Base-by-base conservation (phyloP, 345 rosid genomes). In the Eucalyptus marginata region DNA sequence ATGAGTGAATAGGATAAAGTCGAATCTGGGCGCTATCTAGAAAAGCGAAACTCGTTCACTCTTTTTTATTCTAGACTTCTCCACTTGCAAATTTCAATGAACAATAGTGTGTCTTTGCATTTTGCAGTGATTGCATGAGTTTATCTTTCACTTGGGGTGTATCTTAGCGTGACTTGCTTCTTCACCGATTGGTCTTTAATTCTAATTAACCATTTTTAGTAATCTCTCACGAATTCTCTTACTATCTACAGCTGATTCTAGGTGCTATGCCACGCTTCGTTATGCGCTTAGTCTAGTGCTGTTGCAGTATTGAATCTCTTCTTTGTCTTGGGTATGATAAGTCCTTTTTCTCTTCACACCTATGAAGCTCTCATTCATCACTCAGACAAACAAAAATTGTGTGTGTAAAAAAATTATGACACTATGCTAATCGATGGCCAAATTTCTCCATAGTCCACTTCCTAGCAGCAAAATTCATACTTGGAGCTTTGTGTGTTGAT, bases 241-340 rank as follows among this genome's bases (percentile, higher is more conserved):
- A 27, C 66, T 59, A 59, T 27, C n/a, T 59, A 59, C 31, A 59
- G 31, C 2, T 27, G 66, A 54, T 52, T 52, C 56, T 52, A 52
- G 8, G 56, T 18, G 22, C 24, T 6, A 17, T 25, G 9, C 0
- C 54, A 16, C 3, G 54, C 54, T 0, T 12, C 49, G 11, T 47
- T 49, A 3, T 49, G 49, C 14, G 5, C 49, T 49, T 4, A 1
- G 13, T 49, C 49, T 49, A 12, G 49, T 49, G 49, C 49, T 12
- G 2, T 40, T 40, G 40, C 40, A 5, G 40, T 20, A 54, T 8
- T 4, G 66, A 59, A 59, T 59, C 66, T 59, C 66, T 59, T 27
- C 66, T 59, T 59, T 25, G 6, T 59, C 31, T 59, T 59, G 66
- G 66, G 31, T 59, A 59, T 59, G 66, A 27, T 27, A 59, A 59